Percentiles rank a stretch among this genome's conserved stretches.
phyloP scores from a whole-genome alignment of 441 rosid genomes.

The Erysimum pusillum region DNA sequence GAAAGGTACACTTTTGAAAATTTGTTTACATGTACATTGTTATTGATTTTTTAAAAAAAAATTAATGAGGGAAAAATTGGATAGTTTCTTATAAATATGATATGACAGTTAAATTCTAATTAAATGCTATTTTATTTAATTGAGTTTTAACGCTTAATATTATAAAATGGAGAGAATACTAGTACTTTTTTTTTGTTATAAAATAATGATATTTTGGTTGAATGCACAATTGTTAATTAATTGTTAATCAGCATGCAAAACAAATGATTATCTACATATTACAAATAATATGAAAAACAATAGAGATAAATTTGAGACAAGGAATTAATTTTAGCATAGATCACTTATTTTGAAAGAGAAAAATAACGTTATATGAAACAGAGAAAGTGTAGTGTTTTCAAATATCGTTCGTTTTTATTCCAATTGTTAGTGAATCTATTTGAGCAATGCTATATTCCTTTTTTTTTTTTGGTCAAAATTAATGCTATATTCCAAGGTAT shows the following conservation, averaged over 20 bases:
- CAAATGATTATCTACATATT: neutral
- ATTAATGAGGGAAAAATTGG: too few relatives aligned
- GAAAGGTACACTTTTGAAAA: too few relatives aligned
- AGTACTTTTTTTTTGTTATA: too few relatives aligned
- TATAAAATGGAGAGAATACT: too few relatives aligned
- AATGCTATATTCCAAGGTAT: neutral
- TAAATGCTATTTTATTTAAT: too few relatives aligned
- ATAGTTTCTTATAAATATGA: too few relatives aligned
- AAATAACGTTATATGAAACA: neutral
- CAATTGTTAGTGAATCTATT: neutral
- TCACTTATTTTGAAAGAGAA: neutral
- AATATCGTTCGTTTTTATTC: neutral
- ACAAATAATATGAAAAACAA: neutral
- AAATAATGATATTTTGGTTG: neutral
- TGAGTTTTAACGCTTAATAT: too few relatives aligned
- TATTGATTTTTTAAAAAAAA: too few relatives aligned
- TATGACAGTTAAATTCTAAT: too few relatives aligned
- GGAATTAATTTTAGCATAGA: neutral
- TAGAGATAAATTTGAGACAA: neutral
- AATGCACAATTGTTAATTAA: neutral
- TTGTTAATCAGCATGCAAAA: neutral
- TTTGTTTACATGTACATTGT: too few relatives aligned
- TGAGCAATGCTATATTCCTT: too few relatives aligned
- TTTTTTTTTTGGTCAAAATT: too few relatives aligned
- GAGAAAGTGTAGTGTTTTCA: neutral